Base-by-base conservation (phyloP, 495 filamentous ascomycete genomes). In the Hypoxylon crocopeplum region DNA sequence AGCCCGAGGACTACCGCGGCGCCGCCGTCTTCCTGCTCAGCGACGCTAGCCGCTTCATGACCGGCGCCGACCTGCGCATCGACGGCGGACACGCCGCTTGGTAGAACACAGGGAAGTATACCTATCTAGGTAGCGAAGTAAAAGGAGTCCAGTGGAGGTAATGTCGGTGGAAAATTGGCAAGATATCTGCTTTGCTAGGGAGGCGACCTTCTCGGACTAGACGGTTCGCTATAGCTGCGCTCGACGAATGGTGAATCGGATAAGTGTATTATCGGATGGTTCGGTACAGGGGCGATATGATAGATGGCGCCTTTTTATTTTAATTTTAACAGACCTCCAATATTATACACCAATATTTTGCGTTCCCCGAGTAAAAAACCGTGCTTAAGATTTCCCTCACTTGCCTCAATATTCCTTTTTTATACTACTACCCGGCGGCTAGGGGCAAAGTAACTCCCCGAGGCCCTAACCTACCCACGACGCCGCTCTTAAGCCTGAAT, bases 11-110 rank as follows among this genome's bases (percentile, higher is more conserved):
- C 64, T 97, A 92, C 73, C 82, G 84, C 20, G 86, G 90, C 40
- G 89, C 86, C 36, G 87, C 86, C 0, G 84, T 92, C n/a, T 96
- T 96, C 76, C 75, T 96, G 66, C 77, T 96, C 40, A 91, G 88
- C 59, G 87, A 95, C 64, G 93, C 90, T 19, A 92, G 89, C 75
- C 86, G 84, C 64, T 95, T 91, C 74, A 95, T 96, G 89, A 92
- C 87, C 12, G 90, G 87, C 0, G 80, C 84, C 16, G 90, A 95
- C 70, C 64, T 94, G 71, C 79, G 88, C 44, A 91, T 93, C 50
- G 90, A 94, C 69, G 90, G 90, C 16, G 90, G 91, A 7, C 90
- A 93, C 72, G 78, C 83, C 48, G 88, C 89, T 10, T 93, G 90
- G 90, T 94, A 82, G 59, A 34, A 8, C 4, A 17, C 7, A 13